These are phyloP conservation scores for Hanseniaspora singularis DNA, from an alignment of 805 yeast genomes.

Conservation along the genomic window DNA sequence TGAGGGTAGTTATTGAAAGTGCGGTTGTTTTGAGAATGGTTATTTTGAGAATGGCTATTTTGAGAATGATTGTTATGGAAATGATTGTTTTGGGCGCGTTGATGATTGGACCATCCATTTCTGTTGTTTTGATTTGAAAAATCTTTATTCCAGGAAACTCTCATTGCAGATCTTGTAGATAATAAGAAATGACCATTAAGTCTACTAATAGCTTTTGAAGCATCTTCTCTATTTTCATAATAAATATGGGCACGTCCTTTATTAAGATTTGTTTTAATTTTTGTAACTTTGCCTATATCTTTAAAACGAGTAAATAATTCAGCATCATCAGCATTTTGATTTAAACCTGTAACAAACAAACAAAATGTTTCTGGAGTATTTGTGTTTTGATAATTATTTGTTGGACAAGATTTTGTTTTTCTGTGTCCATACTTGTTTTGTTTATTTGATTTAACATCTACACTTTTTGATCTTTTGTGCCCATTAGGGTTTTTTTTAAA, in stretches of 20 bases:
- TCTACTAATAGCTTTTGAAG: constrained; percentile 63
- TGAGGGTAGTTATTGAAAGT: too few species aligned
- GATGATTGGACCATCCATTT: neutral
- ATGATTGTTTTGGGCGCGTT: too few species aligned
- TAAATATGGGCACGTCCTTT: constrained; percentile 73
- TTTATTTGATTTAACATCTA: neutral
- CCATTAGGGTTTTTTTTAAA: neutral
- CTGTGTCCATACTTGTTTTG: constrained; percentile 8
- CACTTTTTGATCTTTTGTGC: constrained; percentile 15
- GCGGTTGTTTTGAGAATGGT: too few species aligned
- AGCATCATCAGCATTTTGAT: constrained; percentile 50
- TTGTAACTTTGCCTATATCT: constrained; percentile 60
- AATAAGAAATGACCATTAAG: constrained; percentile 70
- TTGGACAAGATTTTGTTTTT: constrained; percentile 1
- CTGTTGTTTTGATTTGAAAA: neutral
- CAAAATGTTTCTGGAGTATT: constrained; percentile 22
- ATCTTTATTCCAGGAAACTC: constrained; percentile 63
- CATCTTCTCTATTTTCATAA: constrained; percentile 54
- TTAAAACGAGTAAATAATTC: constrained; percentile 50
- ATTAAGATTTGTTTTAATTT: constrained; percentile 65
- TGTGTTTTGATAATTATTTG: neutral
- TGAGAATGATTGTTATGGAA: too few species aligned
- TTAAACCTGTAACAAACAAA: constrained; percentile 65
- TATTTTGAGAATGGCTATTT: too few species aligned
- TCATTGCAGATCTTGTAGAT: constrained; percentile 47